phyloP scores from a whole-genome alignment of 305 asterid genomes.

The Fraxinus baroniana region DNA sequence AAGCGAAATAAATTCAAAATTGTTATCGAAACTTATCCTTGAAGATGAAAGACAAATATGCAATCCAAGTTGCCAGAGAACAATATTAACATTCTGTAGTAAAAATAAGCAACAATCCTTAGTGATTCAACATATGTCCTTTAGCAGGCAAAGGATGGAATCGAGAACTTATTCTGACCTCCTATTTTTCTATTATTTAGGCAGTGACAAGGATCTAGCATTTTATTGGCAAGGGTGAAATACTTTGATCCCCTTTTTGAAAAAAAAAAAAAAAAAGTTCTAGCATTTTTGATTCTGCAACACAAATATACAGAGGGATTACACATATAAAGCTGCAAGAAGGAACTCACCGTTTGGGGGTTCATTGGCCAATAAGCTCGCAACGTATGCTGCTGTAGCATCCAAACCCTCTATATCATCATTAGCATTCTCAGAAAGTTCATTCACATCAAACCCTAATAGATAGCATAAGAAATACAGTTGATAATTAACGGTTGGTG shows the following conservation, averaged over 20 bases:
- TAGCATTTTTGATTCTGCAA: background rate
- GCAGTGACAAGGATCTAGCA: background rate
- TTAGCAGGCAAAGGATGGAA: constrained; percentile 4
- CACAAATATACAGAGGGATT: background rate
- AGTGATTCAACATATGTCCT: constrained; percentile 9
- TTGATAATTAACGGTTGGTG: background rate
- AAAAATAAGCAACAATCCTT: background rate
- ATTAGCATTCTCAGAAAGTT: constrained; percentile 65
- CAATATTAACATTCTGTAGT: background rate
- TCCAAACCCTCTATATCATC: constrained; percentile 77
- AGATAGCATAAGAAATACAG: constrained; percentile 11
- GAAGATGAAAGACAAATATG: background rate
- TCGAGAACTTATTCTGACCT: background rate
- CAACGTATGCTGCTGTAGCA: constrained; percentile 76
- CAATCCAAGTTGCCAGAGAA: background rate
- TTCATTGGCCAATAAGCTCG: constrained; percentile 77
- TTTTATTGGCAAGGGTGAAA: background rate
- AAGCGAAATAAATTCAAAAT: background rate
- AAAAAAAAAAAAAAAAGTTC: background rate
- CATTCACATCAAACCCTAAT: constrained; percentile 79
- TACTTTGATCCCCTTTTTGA: background rate
- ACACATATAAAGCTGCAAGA: background rate
- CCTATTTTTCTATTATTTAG: constrained; percentile 7
- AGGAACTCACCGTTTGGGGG: constrained; percentile 68
- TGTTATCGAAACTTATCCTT: background rate